Evolutionary conservation across 768 basidiomycete species (phyloP).

Genomic region (Mycena haematopus): DNA sequence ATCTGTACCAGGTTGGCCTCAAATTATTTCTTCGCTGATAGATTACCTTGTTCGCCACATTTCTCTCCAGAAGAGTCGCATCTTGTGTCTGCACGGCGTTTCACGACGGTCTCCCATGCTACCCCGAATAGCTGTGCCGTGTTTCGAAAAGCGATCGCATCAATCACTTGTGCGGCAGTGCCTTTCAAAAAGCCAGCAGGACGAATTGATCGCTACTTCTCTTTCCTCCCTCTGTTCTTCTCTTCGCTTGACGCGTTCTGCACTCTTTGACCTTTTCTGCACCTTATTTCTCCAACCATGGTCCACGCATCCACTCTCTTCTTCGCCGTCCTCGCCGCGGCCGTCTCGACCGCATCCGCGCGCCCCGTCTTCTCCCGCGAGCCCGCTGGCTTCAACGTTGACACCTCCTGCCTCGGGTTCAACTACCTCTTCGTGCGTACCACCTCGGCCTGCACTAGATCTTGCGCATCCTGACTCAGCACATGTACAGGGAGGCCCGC

Average conservation of each 20-base stretch:
- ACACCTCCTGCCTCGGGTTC: neutral
- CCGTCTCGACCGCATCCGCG: neutral
- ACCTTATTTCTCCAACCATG: neutral
- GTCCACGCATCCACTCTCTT: conserved; percentile 2
- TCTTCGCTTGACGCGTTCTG: conserved; percentile 1
- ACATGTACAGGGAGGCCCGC: neutral
- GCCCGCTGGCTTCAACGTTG: neutral
- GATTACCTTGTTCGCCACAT: too few relatives aligned
- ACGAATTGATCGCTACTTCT: neutral
- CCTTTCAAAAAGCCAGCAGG: too few relatives aligned
- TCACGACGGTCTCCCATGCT: too few relatives aligned
- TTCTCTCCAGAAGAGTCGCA: too few relatives aligned
- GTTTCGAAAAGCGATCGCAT: too few relatives aligned
- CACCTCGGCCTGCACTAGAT: too few relatives aligned
- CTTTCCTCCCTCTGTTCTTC: neutral
- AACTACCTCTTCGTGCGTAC: conserved; percentile 7
- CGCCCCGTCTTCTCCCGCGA: neutral
- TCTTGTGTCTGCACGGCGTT: too few relatives aligned
- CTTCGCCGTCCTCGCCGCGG: conserved; percentile 5
- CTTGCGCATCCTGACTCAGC: too few relatives aligned
- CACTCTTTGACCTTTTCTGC: neutral
- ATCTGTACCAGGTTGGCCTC: too few relatives aligned
- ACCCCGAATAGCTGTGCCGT: too few relatives aligned
- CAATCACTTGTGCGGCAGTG: too few relatives aligned
- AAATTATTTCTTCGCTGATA: too few relatives aligned